Evolutionary conservation across 129 eudicot genomes (phyloP), one percentile per base, ranked within the genome.

Genomic region (Silybum marianum): DNA sequence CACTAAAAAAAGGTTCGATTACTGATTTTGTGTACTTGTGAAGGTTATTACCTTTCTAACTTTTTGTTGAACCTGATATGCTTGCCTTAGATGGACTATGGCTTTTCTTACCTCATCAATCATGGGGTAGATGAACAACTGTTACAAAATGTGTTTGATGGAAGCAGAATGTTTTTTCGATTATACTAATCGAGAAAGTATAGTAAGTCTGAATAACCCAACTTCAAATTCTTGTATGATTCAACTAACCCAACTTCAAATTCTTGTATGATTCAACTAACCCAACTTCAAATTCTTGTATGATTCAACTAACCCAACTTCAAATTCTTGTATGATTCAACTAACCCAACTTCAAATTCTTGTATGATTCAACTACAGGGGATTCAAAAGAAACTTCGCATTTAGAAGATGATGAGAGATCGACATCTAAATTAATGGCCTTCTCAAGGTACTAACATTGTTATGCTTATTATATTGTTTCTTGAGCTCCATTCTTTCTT

Each of bases 101-200:
- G 98, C 62, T 93, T 93, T 87, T 91, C 91, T 81, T 91, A 91
- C 85, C 80, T 93, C 60, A 79, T 89, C 75, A 91, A 93, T 74
- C 98, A 93, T 32, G 97, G 97, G 77, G 86, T 91, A 69, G 94
- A 91, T 72, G 84, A 90, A 75, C 85, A 91, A 62, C 68, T 88
- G 74, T 65, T 93, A 66, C 75, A 81, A 51, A 77, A 70, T 54
- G 86, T 83, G 75, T 82, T 93, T 76, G 80, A 86, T 21, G 87
- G 87, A 80, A 93, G 86, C 75, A 91, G 66, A 32, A 82, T 75
- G 9, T 90, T 89, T 79, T 91, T 93, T 84, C 60, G 60, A 32
- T 79, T 51, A 48, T 48, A 28, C 12, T 14, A 54, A 6, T 48
- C 6, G 6, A 42, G 39, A 78, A 44, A 18, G 18, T 67, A 39